A percentile compares a stretch with the other conserved stretches of the same genome.
Evolutionary conservation across 371 early-diverging fungal species (phyloP).

Genomic region (Blakeslea trispora): DNA sequence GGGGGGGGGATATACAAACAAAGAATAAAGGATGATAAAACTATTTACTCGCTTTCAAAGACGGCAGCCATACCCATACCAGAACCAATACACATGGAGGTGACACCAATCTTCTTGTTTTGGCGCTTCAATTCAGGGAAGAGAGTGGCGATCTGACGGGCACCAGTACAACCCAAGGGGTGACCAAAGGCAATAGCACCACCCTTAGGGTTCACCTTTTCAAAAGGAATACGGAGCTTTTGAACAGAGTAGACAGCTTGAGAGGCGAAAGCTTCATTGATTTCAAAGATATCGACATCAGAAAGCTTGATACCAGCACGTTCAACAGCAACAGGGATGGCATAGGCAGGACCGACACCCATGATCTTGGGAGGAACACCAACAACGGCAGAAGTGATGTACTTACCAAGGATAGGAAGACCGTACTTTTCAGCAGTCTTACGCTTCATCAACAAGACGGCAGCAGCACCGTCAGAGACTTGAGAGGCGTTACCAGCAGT

Average conservation of each 20-base stretch:
- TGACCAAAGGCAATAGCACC: slow-evolving; percentile 84
- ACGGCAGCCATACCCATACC: slow-evolving; percentile 97
- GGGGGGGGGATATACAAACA: neutral
- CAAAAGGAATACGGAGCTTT: slow-evolving; percentile 77
- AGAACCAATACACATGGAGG: slow-evolving; percentile 95
- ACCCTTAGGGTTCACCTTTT: slow-evolving; percentile 98
- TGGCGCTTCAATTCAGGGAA: slow-evolving; percentile 90
- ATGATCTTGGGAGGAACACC: slow-evolving; percentile 89
- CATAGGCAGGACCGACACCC: slow-evolving; percentile 96
- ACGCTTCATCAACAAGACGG: slow-evolving; percentile 94
- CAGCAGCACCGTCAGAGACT: slow-evolving; percentile 99
- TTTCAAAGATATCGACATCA: slow-evolving; percentile 82
- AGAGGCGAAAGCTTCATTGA: slow-evolving; percentile 99
- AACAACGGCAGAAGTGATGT: slow-evolving; percentile 85
- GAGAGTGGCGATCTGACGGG: slow-evolving; percentile 96
- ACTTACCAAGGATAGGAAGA: slow-evolving; percentile 87
- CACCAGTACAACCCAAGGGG: slow-evolving; percentile 87
- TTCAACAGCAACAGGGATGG: slow-evolving; percentile 91
- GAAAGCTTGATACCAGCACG: slow-evolving; percentile 77
- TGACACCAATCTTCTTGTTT: slow-evolving; percentile 83
- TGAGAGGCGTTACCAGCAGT: slow-evolving; percentile 99
- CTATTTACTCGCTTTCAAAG: slow-evolving; percentile 63
- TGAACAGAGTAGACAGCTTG: slow-evolving; percentile 93
- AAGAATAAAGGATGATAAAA: neutral
- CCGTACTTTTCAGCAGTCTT: slow-evolving; percentile 88